Percentiles rank a stretch among this genome's conserved stretches.
Conservation (phyloP, 306 rosid genomes). For the Trichosanthes truncata region DNA sequence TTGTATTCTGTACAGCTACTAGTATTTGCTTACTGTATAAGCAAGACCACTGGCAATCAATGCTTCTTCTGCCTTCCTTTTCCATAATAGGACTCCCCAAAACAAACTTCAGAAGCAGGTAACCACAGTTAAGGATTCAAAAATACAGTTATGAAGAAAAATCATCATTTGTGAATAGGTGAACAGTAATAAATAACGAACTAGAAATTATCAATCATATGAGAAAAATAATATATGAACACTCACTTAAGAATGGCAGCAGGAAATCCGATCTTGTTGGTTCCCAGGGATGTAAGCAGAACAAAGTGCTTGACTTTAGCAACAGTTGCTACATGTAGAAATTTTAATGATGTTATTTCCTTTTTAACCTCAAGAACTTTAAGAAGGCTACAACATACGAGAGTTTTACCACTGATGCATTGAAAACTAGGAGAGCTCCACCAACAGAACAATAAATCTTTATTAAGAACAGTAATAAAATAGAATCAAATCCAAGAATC, state of each 20-base stretch:
- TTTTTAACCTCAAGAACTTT: background rate
- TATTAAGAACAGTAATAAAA: background rate
- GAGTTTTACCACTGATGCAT: background rate
- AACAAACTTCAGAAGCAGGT: constrained; percentile 56
- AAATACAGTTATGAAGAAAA: background rate
- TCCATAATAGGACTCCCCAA: constrained; percentile 96
- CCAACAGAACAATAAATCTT: background rate
- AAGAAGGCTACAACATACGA: background rate
- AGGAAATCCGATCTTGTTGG: constrained; percentile 89
- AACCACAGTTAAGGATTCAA: constrained; percentile 11
- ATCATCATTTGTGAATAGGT: constrained; percentile 2
- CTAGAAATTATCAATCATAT: constrained; percentile 7
- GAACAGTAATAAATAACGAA: constrained; percentile 2
- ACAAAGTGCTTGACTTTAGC: constrained; percentile 72
- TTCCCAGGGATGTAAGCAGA: constrained; percentile 89
- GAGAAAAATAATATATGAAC: constrained; percentile 1
- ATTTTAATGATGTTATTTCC: constrained; percentile 5
- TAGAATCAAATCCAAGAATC: background rate
- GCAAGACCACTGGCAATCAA: constrained; percentile 84
- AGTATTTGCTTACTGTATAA: constrained; percentile 58
- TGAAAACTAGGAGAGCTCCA: background rate
- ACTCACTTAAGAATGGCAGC: constrained; percentile 96
- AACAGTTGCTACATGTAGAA: constrained; percentile 47
- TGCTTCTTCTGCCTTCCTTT: constrained; percentile 96
- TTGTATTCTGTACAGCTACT: constrained; percentile 3